Conservation (phyloP, 768 basidiomycete species). For the Boletus sp. region DNA sequence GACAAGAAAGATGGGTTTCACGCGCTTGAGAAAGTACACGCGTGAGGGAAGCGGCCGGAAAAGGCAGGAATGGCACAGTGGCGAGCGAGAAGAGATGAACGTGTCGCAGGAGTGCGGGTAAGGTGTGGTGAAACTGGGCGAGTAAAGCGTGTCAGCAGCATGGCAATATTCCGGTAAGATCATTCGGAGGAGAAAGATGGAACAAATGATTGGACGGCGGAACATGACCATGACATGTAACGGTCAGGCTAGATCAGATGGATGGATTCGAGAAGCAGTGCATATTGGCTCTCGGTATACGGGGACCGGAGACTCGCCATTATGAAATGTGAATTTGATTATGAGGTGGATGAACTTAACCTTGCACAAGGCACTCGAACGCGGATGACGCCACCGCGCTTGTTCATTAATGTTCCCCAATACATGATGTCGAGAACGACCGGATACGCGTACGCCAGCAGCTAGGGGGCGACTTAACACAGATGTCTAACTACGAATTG, state of each 20-base stretch:
- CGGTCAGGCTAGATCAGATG: conserved; percentile 23
- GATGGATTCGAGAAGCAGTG: conserved; percentile 29
- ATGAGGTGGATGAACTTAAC: conserved; percentile 37
- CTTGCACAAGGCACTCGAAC: conserved; percentile 31
- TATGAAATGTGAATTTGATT: conserved; percentile 45
- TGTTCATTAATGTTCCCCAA: conserved; percentile 33
- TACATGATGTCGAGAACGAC: conserved; percentile 32
- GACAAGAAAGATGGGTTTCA: conserved; percentile 27
- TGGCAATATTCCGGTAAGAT: conserved; percentile 43
- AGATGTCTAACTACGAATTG: conserved; percentile 27
- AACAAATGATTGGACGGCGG: conserved; percentile 31
- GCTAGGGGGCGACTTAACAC: conserved; percentile 19
- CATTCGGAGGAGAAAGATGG: conserved; percentile 54
- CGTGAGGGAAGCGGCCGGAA: conserved; percentile 45
- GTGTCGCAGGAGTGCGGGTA: conserved; percentile 65
- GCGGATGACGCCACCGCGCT: conserved; percentile 29
- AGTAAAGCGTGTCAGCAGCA: conserved; percentile 60
- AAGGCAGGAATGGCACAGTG: conserved; percentile 55
- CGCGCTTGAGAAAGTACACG: conserved; percentile 27
- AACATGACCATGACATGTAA: conserved; percentile 23
- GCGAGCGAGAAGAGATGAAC: conserved; percentile 50
- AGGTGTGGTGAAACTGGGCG: conserved; percentile 41
- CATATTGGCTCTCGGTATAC: conserved; percentile 27
- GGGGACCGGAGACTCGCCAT: conserved; percentile 31
- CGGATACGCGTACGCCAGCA: conserved; percentile 19